Evolutionary conservation across 345 rosid species (phyloP), one percentile per base, ranked within the genome.

Genomic region (Pugionium dolabratum): DNA sequence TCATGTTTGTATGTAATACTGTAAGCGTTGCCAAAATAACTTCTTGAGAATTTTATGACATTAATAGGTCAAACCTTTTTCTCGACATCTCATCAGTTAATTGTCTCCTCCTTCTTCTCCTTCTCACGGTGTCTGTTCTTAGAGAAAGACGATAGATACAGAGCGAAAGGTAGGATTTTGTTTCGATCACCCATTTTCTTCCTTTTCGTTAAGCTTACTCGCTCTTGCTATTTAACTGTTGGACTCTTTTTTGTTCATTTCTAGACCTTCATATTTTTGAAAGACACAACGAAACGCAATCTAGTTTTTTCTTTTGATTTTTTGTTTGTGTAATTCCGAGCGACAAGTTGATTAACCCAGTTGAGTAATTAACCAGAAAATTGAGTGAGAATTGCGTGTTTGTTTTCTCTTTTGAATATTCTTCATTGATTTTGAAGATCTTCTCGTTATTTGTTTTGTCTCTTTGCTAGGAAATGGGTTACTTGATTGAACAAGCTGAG

Each of bases 1-100:
- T 2, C 45, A 10, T 36, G 4, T n/a, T 28, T 62, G n/a, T 50
- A 58, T 66, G 51, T 72, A 26, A 59, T 67, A 55, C 75, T 55
- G 50, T 32, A 26, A 52, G 71, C 66, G 9, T 59, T 59, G 47
- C 9, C 51, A 40, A 25, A 29, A 54, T 1, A 44, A 56, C 7
- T 46, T 52, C 42, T 36, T 3, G 43, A 41, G 76, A 59, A 51
- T 59, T 34, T 66, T 66, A 49, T 37, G 55, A 65, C 71, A 66
- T 66, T 53, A 43, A 59, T 51, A 43, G 36, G 76, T 72, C 62
- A 59, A 70, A 65, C 25, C 29, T 28, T 64, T 72, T 72, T 57
- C 60, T 49, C 9, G 18, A 30, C 67, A 53, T 61, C 47, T 54
- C 52, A 54, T 54, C 53, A 32, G 45, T 45, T 59, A 51, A 73